Conservation (phyloP, 2,329 filamentous ascomycete species). For the Aspergillus sp. region DNA sequence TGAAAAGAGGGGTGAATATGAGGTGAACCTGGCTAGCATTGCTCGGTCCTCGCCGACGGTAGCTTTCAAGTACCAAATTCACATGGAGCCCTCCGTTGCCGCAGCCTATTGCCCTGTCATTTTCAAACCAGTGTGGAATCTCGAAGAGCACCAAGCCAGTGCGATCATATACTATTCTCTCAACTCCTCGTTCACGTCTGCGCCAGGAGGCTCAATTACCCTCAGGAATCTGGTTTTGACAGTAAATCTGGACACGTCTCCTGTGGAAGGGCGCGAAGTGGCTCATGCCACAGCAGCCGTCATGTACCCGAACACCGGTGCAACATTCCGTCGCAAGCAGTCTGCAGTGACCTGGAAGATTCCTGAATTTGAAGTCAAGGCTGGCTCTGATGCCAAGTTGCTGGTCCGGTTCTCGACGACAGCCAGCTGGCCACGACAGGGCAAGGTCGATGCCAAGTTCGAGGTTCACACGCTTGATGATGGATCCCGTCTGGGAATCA, state of each 20-base stretch:
- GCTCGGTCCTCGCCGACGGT: slow-evolving; percentile 65
- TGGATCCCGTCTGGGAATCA: slow-evolving; percentile 67
- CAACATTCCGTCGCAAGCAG: slow-evolving; percentile 48
- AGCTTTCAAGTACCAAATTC: slow-evolving; percentile 90
- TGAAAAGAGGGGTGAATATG: slow-evolving; percentile 74
- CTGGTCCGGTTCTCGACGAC: slow-evolving; percentile 81
- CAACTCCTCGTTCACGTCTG: slow-evolving; percentile 66
- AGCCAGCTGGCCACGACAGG: slow-evolving; percentile 67
- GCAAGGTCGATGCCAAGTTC: slow-evolving; percentile 80
- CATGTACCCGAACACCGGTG: slow-evolving; percentile 50
- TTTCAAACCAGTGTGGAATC: slow-evolving; percentile 76
- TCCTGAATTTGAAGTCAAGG: slow-evolving; percentile 55
- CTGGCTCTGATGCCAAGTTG: slow-evolving; percentile 66
- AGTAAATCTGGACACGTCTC: slow-evolving; percentile 44
- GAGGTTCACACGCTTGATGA: slow-evolving; percentile 61
- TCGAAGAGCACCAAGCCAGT: slow-evolving; percentile 81
- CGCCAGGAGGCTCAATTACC: slow-evolving; percentile 50
- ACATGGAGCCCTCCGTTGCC: slow-evolving; percentile 62
- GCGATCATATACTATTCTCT: slow-evolving; percentile 81
- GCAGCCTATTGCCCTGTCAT: slow-evolving; percentile 69
- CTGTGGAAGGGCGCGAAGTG: slow-evolving; percentile 43
- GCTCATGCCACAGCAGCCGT: slow-evolving; percentile 45
- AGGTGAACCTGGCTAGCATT: slow-evolving; percentile 71
- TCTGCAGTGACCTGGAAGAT: slow-evolving; percentile 50
- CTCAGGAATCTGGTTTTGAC: slow-evolving; percentile 79